Evolutionary conservation across 2,329 filamentous ascomycete genomes (phyloP).

Genomic region (Hypoxylon sp.): DNA sequence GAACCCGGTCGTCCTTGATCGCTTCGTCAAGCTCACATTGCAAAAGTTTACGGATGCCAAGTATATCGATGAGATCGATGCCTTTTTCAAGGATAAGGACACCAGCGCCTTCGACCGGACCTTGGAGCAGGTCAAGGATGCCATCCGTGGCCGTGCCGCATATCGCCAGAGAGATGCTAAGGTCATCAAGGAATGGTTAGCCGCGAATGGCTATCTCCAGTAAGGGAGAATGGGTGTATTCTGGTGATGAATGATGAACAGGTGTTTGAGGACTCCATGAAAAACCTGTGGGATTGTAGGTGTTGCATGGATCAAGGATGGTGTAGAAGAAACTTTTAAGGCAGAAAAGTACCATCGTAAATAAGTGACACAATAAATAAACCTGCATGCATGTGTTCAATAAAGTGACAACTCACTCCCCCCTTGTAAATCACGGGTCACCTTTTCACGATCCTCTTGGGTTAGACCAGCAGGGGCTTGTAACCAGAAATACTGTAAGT

Average conservation of each 20-base stretch:
- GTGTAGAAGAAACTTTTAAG: background rate
- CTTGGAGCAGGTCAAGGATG: slow-evolving; percentile 87
- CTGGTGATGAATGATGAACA: background rate
- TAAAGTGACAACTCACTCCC: background rate
- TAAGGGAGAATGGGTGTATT: slow-evolving; percentile 20
- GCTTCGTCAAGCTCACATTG: slow-evolving; percentile 85
- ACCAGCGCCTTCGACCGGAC: slow-evolving; percentile 89
- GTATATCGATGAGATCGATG: slow-evolving; percentile 80
- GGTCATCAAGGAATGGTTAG: slow-evolving; percentile 84
- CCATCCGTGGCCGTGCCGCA: slow-evolving; percentile 83
- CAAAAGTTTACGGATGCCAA: slow-evolving; percentile 81
- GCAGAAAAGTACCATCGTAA: background rate
- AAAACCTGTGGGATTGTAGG: background rate
- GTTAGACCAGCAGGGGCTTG: too few relatives aligned
- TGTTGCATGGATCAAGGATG: background rate
- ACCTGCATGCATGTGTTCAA: background rate
- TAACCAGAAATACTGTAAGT: too few relatives aligned
- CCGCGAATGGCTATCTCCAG: slow-evolving; percentile 61
- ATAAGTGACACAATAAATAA: slow-evolving; percentile 5
- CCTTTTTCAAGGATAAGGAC: slow-evolving; percentile 90
- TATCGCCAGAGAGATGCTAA: slow-evolving; percentile 85
- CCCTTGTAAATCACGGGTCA: background rate
- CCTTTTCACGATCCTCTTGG: background rate
- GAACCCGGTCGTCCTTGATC: slow-evolving; percentile 90
- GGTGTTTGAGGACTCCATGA: background rate